phyloP scores from a whole-genome alignment of 371 early-diverging fungal genomes.

The Nematocida parisii region DNA sequence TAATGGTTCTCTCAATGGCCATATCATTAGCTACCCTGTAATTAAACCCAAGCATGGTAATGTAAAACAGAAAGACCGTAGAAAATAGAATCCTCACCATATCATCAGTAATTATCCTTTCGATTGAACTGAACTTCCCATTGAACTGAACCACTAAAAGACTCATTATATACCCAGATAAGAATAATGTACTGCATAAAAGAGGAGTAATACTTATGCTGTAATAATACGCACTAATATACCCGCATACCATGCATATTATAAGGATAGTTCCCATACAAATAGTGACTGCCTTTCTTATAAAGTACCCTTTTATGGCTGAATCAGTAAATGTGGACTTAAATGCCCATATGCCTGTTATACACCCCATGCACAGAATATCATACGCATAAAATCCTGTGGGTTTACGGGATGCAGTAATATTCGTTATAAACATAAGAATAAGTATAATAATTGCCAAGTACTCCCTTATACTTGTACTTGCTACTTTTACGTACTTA shows the following conservation, averaged over 20 bases:
- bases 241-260: not conserved
- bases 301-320: not conserved
- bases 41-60: not conserved
- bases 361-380: not conserved
- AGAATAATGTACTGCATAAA: not conserved
- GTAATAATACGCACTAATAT: not conserved
- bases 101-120: not conserved
- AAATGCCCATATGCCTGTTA: not conserved
- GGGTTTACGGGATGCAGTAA: not conserved
- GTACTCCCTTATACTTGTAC: not conserved
- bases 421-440: not conserved
- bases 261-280: not conserved
- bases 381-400: not conserved
- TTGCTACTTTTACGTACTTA: not conserved
- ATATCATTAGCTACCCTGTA: too few relatives aligned
- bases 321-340: not conserved
- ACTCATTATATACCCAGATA: not conserved
- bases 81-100: not conserved
- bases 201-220: not conserved
- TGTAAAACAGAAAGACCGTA: not conserved
- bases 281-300: not conserved
- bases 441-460: not conserved
- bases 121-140: not conserved
- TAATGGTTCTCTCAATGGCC: not conserved
- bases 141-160: not conserved